Evolutionary conservation across 768 basidiomycete species (phyloP), one percentile per base, ranked within the genome.

Genomic region (Sistotremastrum niveocremeum): DNA sequence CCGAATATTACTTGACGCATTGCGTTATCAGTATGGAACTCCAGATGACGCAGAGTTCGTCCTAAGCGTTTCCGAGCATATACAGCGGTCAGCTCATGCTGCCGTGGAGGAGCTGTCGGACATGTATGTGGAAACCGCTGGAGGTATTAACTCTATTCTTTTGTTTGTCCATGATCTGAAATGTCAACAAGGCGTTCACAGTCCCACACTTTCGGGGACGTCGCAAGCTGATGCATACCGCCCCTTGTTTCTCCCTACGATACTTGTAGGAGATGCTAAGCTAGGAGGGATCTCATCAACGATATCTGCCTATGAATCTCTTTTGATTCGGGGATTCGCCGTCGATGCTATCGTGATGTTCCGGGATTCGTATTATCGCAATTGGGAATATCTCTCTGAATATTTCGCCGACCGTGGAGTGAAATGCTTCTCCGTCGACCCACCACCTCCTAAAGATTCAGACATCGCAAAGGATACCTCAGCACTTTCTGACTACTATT

Each of bases 241-340:
- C 5, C 81, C 89, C 0, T 71, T 98, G 12, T 84, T 84, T 50
- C 73, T 95, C 4, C 94, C 94, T 1, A 84, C 84, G 0, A 64
- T 98, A 48, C 74, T 99, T 4, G 67, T 98, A 35, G 93, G 86
- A 1, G 88, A 95, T 50, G 77, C 86, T 0, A 80, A 78, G 40
- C 81, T 99, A 4, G 94, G 94, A 28, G 94, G 94, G 1, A 98
- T 98, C 42, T 93, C 89, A 4, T 78, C 80, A 0, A 97, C 94
- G 1, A 82, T 98, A 49, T 79, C 93, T 1, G 76, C 94, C 0
- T 97, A 89, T 63, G 94, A 98, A 61, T 85, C 93, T 11, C 77
- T 97, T 32, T 57, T 81, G 5, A 67, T 94, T n/a, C 78, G 94
- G 4, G 94, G 94, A 28, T 97, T 89, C 64, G 78, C 79, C 46